Evolutionary conservation across 768 basidiomycete species (phyloP).

Genomic region (Heimioporus sp.): DNA sequence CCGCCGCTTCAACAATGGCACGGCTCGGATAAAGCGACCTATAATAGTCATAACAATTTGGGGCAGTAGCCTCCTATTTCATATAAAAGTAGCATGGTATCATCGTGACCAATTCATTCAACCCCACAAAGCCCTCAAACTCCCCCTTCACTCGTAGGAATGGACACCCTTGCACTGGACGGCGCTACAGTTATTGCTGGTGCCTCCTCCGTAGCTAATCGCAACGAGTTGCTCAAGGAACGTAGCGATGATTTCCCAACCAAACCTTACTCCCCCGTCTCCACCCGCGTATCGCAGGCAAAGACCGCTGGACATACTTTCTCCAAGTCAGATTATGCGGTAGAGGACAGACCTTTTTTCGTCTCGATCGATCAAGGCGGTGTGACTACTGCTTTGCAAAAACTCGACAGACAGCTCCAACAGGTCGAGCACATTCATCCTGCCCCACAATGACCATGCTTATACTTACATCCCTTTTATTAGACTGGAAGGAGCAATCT

Average conservation of each 20-base stretch:
- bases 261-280: slow-evolving; percentile 15
- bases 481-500: slow-evolving; percentile 58
- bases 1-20: no score
- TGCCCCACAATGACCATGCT: neutral
- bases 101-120: neutral
- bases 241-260: slow-evolving; percentile 17
- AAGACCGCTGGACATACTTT: slow-evolving; percentile 36
- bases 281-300: slow-evolving; percentile 11
- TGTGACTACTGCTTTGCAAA: slow-evolving; percentile 64
- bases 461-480: slow-evolving; percentile 24
- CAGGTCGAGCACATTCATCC: slow-evolving; percentile 20
- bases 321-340: slow-evolving; percentile 45
- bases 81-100: no score
- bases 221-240: slow-evolving; percentile 21
- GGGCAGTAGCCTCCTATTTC: no score
- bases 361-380: slow-evolving; percentile 67
- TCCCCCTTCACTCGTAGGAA: neutral
- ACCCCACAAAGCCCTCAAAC: no score
- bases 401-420: slow-evolving; percentile 62
- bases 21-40: no score
- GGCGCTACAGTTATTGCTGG: slow-evolving; percentile 47
- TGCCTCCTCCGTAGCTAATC: slow-evolving; percentile 21
- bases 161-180: slow-evolving; percentile 37
- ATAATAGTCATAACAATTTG: no score
- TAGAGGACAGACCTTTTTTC: slow-evolving; percentile 67